Evolutionary conservation across 2,329 filamentous ascomycete genomes (phyloP), one percentile per base, ranked within the genome.

Genomic region (Talaromyces sp.): DNA sequence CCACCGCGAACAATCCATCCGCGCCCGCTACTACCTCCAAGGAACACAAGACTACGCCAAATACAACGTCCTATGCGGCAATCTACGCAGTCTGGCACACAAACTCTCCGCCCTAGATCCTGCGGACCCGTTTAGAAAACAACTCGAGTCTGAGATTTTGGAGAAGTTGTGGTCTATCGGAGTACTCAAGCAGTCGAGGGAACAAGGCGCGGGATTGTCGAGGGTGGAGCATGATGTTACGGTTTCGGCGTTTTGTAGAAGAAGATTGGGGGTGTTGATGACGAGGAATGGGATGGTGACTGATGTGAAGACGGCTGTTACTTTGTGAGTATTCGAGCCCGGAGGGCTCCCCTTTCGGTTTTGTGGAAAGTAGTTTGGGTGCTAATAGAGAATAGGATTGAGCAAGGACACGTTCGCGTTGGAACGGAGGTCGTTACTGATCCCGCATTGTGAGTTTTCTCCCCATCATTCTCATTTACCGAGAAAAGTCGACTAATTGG

Each of bases 101-200:
- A 88, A 89, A 59, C 89, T 99, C 63, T 89, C 92, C 56, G 86
- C 92, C 65, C 87, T 99, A 19, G 84, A 87, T 66, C 93, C 94
- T 0, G 88, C 90, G 62, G 95, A 90, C 73, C 84, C 91, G 6
- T 86, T 91, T 68, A 89, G 95, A 65, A 85, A 87, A 70, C 93
- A 95, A 78, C 89, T 96, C 77, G 95, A 99, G 79, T 86, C 90
- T 63, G 85, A 96, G 61, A 83, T 99, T 58, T 86, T 99, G 40
- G 89, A 94, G 76, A 99, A 99, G 81, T 86, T 99, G 61, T 91
- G 93, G 80, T 89, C 94, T 73, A 96, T 98, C 88, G 95, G 94
- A 4, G 85, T 99, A 61, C 81, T 98, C 31, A 86, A 88, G 49
- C 84, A 86, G 34, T 87, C 88, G 7, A 91, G 91, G 7, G 92